Evolutionary conservation across 2,329 filamentous ascomycete genomes (phyloP), one percentile per base, ranked within the genome.

Genomic region (Colletotrichum cereale): DNA sequence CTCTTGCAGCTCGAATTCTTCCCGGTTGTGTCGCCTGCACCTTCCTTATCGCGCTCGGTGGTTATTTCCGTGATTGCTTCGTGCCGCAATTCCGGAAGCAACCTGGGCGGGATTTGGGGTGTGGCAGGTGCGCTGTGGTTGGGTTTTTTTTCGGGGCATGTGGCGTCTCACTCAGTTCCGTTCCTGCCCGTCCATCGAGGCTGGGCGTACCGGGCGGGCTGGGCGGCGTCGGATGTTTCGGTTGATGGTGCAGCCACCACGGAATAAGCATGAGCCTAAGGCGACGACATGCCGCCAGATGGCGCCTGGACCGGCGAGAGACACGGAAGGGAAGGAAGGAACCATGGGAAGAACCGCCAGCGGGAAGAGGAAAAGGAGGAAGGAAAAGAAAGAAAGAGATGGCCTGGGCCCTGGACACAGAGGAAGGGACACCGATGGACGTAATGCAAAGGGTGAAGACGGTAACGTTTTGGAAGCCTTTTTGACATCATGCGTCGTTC

Each of bases 231-330:
- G 69, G 66, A 31, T 69, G 65, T 69, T 64, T 72, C 65, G 66
- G 69, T 64, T 58, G 66, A 55, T 18, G 53, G 68, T 72, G 69
- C 69, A 72, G 69, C 69, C 65, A 69, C 66, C n/a, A 12, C 62
- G 58, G 52, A 68, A 71, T 55, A 63, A 63, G 61, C 48, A 55
- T 55, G 66, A 72, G 69, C 69, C 69, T 72, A 69, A 72, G 69
- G 69, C 69, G 67, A 72, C 69, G 66, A 72, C 69, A 47, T 60
- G 52, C 66, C 60, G 31, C 29, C 53, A 6, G 52, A 58, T 29
- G 31, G 50, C 47, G n/a, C 29, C 44, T 63, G 56, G 26, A n/a
- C 21, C 52, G 42, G 52, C 52, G 57, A 26, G 42, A 65, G 44
- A 68, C 61, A 44, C 47, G 66, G 24, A 62, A 52, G 60, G 44